Percentiles rank a stretch among this genome's conserved stretches.
Evolutionary conservation across 73 alveolate species (phyloP).

Genomic region (Diophrys sp.): DNA sequence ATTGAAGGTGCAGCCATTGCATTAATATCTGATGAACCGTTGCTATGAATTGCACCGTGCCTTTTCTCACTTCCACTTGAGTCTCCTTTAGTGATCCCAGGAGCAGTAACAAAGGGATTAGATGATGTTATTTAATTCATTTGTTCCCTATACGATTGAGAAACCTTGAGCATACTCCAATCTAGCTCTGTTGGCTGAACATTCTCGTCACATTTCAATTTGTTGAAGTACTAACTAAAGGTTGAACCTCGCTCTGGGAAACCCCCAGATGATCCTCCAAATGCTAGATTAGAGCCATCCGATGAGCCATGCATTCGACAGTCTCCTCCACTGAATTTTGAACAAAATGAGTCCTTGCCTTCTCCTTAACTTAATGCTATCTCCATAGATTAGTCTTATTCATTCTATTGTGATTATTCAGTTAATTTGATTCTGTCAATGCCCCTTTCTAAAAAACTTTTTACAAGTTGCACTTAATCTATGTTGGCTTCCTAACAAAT

Average conservation of each 20-base stretch:
- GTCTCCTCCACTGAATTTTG: background rate
- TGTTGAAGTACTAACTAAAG: background rate
- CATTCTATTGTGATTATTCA: background rate
- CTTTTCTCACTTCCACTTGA: conserved; percentile 1
- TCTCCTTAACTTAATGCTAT: background rate
- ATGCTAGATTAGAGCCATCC: background rate
- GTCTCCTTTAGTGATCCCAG: background rate
- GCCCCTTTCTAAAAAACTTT: background rate
- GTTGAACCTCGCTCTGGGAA: background rate
- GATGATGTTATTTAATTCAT: background rate
- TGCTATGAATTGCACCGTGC: too few species aligned
- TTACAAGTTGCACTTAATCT: background rate
- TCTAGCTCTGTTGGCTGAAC: background rate
- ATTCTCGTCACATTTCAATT: background rate
- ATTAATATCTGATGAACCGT: background rate
- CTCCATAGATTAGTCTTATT: background rate
- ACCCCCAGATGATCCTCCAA: background rate
- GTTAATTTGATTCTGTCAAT: background rate
- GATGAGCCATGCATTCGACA: background rate
- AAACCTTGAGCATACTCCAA: background rate
- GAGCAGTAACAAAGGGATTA: background rate
- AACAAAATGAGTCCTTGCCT: background rate
- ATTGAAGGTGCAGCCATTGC: background rate
- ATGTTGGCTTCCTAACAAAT: background rate
- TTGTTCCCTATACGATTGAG: background rate